Evolutionary conservation across 495 filamentous ascomycete genomes (phyloP).

Genomic region (Ramalina intermedia): DNA sequence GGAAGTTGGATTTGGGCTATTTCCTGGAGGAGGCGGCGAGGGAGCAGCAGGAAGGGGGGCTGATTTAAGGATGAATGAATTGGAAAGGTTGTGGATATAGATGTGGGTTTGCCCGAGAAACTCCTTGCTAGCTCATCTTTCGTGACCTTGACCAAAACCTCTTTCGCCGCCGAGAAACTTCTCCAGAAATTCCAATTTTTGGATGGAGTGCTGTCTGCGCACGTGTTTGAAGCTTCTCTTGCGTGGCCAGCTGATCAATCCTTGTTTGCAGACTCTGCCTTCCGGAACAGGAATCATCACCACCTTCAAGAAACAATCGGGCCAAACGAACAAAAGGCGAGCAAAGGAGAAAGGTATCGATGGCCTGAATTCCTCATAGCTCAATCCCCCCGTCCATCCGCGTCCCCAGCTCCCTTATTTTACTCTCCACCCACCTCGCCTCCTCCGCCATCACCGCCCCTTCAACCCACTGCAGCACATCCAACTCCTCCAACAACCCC

Average conservation of each 20-base stretch:
- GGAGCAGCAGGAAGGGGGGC: neutral
- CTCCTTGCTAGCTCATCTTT: too few relatives aligned
- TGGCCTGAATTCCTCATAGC: too few relatives aligned
- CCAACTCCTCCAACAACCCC: slow-evolving; percentile 31
- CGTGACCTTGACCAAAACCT: too few relatives aligned
- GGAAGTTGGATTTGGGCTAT: neutral
- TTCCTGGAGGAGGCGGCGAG: neutral
- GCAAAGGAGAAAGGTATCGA: neutral
- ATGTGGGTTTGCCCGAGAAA: neutral
- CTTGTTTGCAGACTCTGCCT: slow-evolving; percentile 12
- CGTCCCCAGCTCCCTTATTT: slow-evolving; percentile 20
- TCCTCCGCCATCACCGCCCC: slow-evolving; percentile 26
- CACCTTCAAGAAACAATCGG: neutral
- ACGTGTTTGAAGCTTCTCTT: neutral
- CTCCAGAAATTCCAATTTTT: neutral
- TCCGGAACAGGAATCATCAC: slow-evolving; percentile 12
- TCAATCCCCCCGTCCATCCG: slow-evolving; percentile 4
- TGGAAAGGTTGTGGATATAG: too few relatives aligned
- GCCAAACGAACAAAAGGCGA: too few relatives aligned
- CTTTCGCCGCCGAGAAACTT: neutral
- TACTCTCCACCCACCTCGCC: slow-evolving; percentile 21
- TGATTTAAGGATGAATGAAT: neutral
- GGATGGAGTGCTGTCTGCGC: neutral
- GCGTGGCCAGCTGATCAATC: neutral
- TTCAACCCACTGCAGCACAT: slow-evolving; percentile 28